These are phyloP conservation scores for Candida sonorensis DNA, from an alignment of 805 yeast genomes.

Conservation along the genomic window DNA sequence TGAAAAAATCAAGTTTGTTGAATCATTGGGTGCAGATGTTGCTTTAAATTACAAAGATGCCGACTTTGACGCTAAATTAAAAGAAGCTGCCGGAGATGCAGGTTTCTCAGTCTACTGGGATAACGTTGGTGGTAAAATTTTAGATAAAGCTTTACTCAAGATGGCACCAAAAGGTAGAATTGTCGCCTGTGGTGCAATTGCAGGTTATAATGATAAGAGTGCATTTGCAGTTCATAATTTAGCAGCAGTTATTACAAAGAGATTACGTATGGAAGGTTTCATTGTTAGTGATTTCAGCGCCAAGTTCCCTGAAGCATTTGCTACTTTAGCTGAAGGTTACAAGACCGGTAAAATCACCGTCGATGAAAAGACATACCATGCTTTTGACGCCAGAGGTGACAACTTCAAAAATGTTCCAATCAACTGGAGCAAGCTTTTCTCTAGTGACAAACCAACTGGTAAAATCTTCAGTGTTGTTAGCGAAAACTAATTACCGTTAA, in stretches of 20 bases:
- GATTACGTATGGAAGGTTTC: constrained; percentile 48
- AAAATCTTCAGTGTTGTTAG: constrained; percentile 41
- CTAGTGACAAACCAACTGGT: constrained; percentile 39
- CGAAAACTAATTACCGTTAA: background rate
- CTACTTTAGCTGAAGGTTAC: constrained; percentile 30
- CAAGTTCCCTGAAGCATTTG: constrained; percentile 32
- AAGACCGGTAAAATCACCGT: constrained; percentile 35
- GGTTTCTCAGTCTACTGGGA: constrained; percentile 51
- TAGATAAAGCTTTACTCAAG: constrained; percentile 36
- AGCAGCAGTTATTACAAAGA: constrained; percentile 38
- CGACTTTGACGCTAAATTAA: constrained; percentile 29
- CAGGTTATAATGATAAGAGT: constrained; percentile 44
- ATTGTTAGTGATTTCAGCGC: constrained; percentile 38
- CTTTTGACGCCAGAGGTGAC: constrained; percentile 34
- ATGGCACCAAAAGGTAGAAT: constrained; percentile 37
- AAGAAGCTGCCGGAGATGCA: constrained; percentile 38
- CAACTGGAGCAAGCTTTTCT: constrained; percentile 41
- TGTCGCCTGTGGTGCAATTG: constrained; percentile 58
- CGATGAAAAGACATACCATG: constrained; percentile 27
- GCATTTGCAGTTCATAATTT: constrained; percentile 34
- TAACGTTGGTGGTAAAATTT: constrained; percentile 56
- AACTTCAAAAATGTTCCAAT: constrained; percentile 38
- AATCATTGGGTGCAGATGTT: constrained; percentile 46
- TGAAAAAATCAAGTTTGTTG: constrained; percentile 47
- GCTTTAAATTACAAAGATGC: constrained; percentile 47